Conservation (phyloP, 805 yeast genomes). For the Lipomyces anomalus region DNA sequence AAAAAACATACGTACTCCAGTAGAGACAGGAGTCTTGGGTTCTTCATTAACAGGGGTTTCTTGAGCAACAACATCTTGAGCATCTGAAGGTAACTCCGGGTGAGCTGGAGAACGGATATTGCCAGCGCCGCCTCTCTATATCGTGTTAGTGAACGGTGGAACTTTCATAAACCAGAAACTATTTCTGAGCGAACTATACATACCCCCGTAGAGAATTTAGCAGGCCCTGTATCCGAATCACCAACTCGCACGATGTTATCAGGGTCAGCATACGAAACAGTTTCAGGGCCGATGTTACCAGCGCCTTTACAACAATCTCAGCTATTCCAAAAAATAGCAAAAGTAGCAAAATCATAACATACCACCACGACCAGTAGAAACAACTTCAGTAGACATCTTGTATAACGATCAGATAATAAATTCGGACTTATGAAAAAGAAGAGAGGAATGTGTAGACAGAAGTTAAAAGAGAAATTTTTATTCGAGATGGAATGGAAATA, state of each 20-base stretch:
- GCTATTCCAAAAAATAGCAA: neutral
- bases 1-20: too few relatives aligned
- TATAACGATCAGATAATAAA: too few relatives aligned
- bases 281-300: neutral
- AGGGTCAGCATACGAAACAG: neutral
- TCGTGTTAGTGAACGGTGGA: too few relatives aligned
- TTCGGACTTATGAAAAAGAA: neutral
- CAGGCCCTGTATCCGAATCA: neutral
- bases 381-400: neutral
- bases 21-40: constrained; percentile 2
- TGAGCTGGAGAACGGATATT: neutral
- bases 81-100: neutral
- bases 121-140: neutral
- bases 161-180: too few relatives aligned
- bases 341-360: too few relatives aligned
- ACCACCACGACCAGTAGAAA: neutral
- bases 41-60: constrained; percentile 3
- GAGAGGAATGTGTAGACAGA: neutral
- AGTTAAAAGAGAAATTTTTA: neutral
- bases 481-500: neutral
- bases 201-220: neutral
- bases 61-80: constrained; percentile 1
- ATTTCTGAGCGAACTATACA: too few relatives aligned
- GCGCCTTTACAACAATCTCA: neutral
- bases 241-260: neutral